Base-by-base conservation (phyloP, 495 filamentous ascomycete species). In the Glonium stellatum region DNA sequence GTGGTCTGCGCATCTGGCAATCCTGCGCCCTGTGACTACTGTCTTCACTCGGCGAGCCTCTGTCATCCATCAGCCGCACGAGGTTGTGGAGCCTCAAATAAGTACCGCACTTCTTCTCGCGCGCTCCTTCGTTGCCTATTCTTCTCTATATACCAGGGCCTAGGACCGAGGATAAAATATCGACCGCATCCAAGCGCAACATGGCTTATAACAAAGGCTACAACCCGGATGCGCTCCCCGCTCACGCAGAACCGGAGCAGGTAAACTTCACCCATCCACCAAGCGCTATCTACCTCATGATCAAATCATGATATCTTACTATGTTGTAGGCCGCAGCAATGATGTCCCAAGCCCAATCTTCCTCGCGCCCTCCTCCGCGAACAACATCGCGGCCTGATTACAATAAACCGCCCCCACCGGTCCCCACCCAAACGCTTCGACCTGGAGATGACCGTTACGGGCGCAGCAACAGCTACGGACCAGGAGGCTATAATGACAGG, bases 191-290 rank as follows among this genome's bases (percentile, higher is more conserved):
- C 4, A 18, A 15, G 0, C 59, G 37, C 65, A 74, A 63, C 23
- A 98, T 97, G 93, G 93, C 93, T 34, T 97, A 98, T 81, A 96
- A 95, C 72, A 83, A 85, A 68, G 80, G 82, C 44, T 90, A 88
- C 76, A 97, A 98, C 69, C 92, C 92, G n/a, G 95, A 98, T 77
- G 89, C 90, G 73, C 84, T 98, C 60, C 93, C 93, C 72, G 90
- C 90, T 87, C 93, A 96, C 70, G 92, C 90, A 65, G 93, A 98
- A 70, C 93, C 93, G 44, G 93, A 98, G 68, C 87, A 87, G 80
- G 91, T 95, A 79, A 58, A 39, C 15, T 50, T 22, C 44, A 27
- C 13, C 37, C 23, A 9, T n/a, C 37, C 36, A 42, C 37, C 19
- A 41, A 42, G 10, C 49, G 13, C 52, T 35, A 42, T 11, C 31